These are phyloP conservation scores for Yarrowia hollandica DNA, from an alignment of 805 yeast genomes.

Conservation along the genomic window DNA sequence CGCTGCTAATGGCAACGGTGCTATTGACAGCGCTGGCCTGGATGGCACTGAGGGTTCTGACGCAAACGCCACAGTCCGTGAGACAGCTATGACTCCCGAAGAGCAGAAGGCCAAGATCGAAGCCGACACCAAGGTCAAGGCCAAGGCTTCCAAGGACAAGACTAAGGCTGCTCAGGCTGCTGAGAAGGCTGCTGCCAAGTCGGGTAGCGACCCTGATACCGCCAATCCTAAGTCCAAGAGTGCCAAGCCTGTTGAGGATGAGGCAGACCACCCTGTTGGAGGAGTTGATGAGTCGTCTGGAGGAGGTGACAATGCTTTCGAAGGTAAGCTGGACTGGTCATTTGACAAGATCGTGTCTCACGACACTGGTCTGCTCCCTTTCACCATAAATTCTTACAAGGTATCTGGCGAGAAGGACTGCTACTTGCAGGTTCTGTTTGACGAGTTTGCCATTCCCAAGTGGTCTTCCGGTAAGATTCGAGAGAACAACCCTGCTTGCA, in stretches of 20 bases:
- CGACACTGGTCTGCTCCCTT: constrained; percentile 75
- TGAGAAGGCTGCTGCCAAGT: constrained; percentile 44
- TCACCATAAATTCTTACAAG: constrained; percentile 61
- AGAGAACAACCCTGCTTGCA: constrained; percentile 41
- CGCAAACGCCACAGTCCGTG: neutral
- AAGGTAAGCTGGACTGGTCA: constrained; percentile 39
- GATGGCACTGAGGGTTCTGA: constrained; percentile 1
- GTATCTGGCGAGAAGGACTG: constrained; percentile 53
- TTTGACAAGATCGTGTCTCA: constrained; percentile 54
- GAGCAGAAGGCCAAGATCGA: constrained; percentile 42
- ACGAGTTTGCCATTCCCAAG: constrained; percentile 67
- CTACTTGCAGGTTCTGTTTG: constrained; percentile 74
- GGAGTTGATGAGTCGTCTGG: constrained; percentile 42
- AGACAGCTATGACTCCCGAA: constrained; percentile 32
- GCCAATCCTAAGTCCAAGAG: constrained; percentile 6
- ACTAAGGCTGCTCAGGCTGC: constrained; percentile 45
- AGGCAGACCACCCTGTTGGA: constrained; percentile 33
- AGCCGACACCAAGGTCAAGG: constrained; percentile 33
- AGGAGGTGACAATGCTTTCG: constrained; percentile 53
- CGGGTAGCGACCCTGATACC: no score
- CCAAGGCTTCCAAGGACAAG: constrained; percentile 39
- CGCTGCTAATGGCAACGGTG: neutral
- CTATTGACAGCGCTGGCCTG: neutral
- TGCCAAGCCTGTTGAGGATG: constrained; percentile 35
- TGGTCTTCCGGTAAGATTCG: constrained; percentile 55